phyloP scores from a whole-genome alignment of 2,329 filamentous ascomycete species.

The Thelonectria rubi region DNA sequence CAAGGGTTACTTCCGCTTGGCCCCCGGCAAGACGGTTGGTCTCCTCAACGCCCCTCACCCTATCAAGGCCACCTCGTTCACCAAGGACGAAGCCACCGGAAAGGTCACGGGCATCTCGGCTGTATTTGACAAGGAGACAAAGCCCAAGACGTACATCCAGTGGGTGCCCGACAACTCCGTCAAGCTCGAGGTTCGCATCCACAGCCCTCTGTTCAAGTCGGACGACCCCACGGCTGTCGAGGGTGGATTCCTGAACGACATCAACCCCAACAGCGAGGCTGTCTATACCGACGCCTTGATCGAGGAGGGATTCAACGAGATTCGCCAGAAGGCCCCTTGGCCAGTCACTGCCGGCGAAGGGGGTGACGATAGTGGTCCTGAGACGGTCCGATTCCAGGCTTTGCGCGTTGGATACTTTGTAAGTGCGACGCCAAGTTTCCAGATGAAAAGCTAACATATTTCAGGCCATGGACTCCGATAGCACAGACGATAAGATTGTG shows the following conservation, averaged over 20 bases:
- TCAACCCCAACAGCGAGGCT: conserved; percentile 85
- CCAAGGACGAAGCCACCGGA: conserved; percentile 71
- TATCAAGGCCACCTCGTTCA: conserved; percentile 75
- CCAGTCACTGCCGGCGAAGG: conserved; percentile 80
- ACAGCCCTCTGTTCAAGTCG: conserved; percentile 86
- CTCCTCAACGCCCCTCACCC: conserved; percentile 77
- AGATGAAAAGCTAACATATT: conserved; percentile 26
- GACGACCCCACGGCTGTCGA: conserved; percentile 81
- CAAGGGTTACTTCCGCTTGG: conserved; percentile 81
- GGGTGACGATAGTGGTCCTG: conserved; percentile 68
- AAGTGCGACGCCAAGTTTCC: conserved; percentile 42
- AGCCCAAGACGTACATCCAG: conserved; percentile 86
- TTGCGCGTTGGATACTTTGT: conserved; percentile 88
- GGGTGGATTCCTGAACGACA: conserved; percentile 83
- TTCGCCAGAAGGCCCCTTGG: conserved; percentile 79
- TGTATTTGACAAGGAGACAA: conserved; percentile 73
- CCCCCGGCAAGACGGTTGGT: conserved; percentile 80
- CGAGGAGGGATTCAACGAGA: conserved; percentile 83
- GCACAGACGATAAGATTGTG: conserved; percentile 80
- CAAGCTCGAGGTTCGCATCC: conserved; percentile 78
- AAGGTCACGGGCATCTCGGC: conserved; percentile 72
- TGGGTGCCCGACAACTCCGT: conserved; percentile 80
- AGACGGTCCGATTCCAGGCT: conserved; percentile 88
- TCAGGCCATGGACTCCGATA: conserved; percentile 80
- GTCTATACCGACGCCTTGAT: conserved; percentile 82